phyloP scores from a whole-genome alignment of 2,329 filamentous ascomycete species.

The Aspergillus pseudoviridinutans region DNA sequence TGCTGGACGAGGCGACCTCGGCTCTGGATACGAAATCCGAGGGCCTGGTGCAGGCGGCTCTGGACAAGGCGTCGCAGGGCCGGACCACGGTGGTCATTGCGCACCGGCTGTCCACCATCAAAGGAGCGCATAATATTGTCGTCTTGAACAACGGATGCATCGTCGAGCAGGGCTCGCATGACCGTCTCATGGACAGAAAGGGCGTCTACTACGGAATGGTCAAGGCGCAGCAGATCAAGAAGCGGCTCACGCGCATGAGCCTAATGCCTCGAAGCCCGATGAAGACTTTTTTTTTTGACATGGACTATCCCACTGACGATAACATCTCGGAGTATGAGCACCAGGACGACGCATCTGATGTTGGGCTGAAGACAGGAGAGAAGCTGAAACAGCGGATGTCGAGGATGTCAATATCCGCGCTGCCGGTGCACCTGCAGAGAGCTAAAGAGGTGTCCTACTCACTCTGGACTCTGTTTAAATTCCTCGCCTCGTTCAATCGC shows the following conservation, averaged over 20 bases:
- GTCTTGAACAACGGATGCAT: conserved; percentile 79
- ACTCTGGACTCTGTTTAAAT: conserved; percentile 70
- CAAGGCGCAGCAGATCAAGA: neutral
- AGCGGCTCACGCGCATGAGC: neutral
- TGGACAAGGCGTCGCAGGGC: conserved; percentile 77
- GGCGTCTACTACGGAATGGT: conserved; percentile 76
- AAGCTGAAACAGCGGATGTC: neutral
- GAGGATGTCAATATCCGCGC: neutral
- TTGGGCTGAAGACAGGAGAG: neutral
- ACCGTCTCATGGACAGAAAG: conserved; percentile 62
- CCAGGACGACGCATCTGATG: neutral
- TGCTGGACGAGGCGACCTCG: conserved; percentile 88
- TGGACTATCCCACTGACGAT: neutral
- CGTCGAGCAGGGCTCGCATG: conserved; percentile 80
- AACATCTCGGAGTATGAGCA: neutral
- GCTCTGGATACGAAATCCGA: conserved; percentile 88
- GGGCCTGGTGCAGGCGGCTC: conserved; percentile 80
- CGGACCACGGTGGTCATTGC: conserved; percentile 89
- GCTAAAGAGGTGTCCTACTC: conserved; percentile 47
- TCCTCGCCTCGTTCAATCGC: conserved; percentile 76
- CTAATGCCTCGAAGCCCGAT: neutral
- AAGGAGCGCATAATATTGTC: conserved; percentile 82
- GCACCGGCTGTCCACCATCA: conserved; percentile 82
- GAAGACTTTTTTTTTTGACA: neutral
- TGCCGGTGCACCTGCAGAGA: neutral